Percentiles rank a stretch among this genome's conserved stretches.
Conservation (phyloP, 2,329 filamentous ascomycete genomes). For the Phyllosticta citriasiana region DNA sequence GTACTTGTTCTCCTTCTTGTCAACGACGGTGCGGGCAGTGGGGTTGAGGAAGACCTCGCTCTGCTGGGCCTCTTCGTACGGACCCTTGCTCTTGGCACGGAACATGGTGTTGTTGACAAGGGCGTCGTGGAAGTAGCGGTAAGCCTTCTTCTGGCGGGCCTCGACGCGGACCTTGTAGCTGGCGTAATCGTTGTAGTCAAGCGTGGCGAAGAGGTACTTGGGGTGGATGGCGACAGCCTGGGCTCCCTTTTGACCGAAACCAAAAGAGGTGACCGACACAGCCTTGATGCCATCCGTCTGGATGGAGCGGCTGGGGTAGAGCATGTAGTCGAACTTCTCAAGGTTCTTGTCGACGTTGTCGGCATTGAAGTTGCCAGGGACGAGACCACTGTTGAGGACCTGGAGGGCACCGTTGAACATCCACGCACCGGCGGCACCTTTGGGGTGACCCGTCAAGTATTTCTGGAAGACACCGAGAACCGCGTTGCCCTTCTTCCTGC, state of each 20-base stretch:
- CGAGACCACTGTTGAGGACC: constrained; percentile 84
- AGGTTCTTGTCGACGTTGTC: constrained; percentile 95
- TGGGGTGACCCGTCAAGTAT: constrained; percentile 95
- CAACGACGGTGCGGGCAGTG: constrained; percentile 68
- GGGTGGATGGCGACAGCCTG: constrained; percentile 96
- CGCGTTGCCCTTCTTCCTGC: constrained; percentile 92
- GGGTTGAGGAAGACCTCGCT: constrained; percentile 88
- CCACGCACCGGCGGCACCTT: constrained; percentile 98
- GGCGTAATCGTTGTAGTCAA: constrained; percentile 74
- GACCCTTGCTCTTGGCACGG: constrained; percentile 84
- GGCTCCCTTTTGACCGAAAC: constrained; percentile 97
- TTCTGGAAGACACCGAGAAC: constrained; percentile 98
- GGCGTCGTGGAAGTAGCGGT: constrained; percentile 97
- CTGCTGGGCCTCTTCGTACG: constrained; percentile 83
- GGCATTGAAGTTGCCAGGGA: constrained; percentile 91
- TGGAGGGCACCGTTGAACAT: constrained; percentile 99
- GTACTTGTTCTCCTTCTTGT: constrained; percentile 79
- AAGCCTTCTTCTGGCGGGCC: constrained; percentile 94
- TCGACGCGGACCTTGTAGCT: constrained; percentile 82
- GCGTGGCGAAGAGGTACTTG: constrained; percentile 88
- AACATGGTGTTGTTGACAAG: constrained; percentile 98
- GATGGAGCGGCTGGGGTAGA: constrained; percentile 89
- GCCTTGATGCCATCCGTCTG: constrained; percentile 98
- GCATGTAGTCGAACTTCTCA: constrained; percentile 96
- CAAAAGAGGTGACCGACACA: constrained; percentile 97